Conservation (phyloP, 768 basidiomycete species). For the Tricholoma hemisulphureum region DNA sequence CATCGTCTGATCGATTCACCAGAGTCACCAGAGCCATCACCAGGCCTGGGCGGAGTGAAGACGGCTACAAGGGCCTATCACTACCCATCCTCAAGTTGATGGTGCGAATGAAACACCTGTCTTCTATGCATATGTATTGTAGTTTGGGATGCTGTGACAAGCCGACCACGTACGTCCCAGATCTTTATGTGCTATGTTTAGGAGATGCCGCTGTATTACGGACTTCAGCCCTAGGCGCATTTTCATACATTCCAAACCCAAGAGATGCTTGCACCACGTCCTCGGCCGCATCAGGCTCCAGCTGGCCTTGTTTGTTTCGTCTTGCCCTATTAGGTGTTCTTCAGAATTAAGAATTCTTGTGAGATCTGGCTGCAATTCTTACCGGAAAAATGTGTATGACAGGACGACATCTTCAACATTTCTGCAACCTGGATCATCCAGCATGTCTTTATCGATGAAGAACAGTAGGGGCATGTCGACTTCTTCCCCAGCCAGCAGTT, state of each 20-base stretch:
- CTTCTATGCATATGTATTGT: too few species aligned
- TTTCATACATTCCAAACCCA: slow-evolving; percentile 69
- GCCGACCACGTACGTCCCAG: too few species aligned
- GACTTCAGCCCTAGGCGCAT: slow-evolving; percentile 40
- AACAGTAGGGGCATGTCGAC: slow-evolving; percentile 98
- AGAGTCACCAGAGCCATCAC: background rate
- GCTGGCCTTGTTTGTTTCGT: slow-evolving; percentile 78
- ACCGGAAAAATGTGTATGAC: slow-evolving; percentile 99
- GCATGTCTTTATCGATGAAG: slow-evolving; percentile 96
- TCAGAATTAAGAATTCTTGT: background rate
- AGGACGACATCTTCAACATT: slow-evolving; percentile 89
- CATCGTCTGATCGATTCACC: background rate
- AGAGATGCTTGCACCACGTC: slow-evolving; percentile 76
- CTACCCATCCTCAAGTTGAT: background rate
- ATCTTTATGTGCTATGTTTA: background rate
- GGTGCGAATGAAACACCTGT: background rate
- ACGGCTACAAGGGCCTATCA: background rate
- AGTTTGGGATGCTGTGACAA: background rate
- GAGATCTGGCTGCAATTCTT: slow-evolving; percentile 20
- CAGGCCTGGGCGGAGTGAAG: background rate
- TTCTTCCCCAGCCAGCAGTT: slow-evolving; percentile 90
- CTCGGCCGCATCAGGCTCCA: slow-evolving; percentile 88
- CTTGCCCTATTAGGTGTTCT: slow-evolving; percentile 60
- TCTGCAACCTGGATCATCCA: slow-evolving; percentile 87
- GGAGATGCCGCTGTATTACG: slow-evolving; percentile 11